A percentile compares a stretch with the other conserved stretches of the same genome.
These are phyloP conservation scores for Prunus mume DNA, from an alignment of 306 rosid genomes.

Conservation along the genomic window DNA sequence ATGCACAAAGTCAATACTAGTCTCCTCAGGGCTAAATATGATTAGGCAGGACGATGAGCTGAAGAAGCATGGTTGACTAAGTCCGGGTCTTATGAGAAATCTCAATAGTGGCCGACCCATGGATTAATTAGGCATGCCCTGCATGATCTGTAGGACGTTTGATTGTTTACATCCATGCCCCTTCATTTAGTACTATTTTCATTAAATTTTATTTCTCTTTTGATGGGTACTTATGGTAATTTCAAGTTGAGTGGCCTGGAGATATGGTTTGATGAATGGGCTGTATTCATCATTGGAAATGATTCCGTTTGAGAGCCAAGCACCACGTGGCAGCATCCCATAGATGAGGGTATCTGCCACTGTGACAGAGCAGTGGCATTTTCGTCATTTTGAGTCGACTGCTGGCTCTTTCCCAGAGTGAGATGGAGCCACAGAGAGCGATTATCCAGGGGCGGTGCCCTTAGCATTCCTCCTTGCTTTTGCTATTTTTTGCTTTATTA, in stretches of 20 bases:
- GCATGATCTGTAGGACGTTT: neutral
- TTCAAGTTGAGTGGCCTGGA: neutral
- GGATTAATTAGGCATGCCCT: conserved; percentile 2
- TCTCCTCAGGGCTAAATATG: neutral
- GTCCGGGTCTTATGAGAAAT: neutral
- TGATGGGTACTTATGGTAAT: conserved; percentile 10
- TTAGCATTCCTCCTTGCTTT: too few relatives aligned
- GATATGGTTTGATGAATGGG: conserved; percentile 24
- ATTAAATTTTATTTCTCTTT: neutral
- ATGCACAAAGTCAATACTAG: neutral
- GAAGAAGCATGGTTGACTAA: neutral
- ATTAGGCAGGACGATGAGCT: neutral
- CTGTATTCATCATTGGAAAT: conserved; percentile 33
- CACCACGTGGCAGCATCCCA: neutral
- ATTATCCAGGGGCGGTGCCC: too few relatives aligned
- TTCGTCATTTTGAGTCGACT: neutral
- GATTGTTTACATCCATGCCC: neutral
- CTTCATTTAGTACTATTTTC: neutral
- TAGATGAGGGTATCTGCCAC: neutral
- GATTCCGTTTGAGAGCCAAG: conserved; percentile 8
- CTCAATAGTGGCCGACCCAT: neutral
- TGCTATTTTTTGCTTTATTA: too few relatives aligned
- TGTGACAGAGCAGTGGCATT: neutral
- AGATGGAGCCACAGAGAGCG: too few relatives aligned
- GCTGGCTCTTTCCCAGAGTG: too few relatives aligned